phyloP scores from a whole-genome alignment of 2,329 filamentous ascomycete genomes.

The Cryphonectria japonica region DNA sequence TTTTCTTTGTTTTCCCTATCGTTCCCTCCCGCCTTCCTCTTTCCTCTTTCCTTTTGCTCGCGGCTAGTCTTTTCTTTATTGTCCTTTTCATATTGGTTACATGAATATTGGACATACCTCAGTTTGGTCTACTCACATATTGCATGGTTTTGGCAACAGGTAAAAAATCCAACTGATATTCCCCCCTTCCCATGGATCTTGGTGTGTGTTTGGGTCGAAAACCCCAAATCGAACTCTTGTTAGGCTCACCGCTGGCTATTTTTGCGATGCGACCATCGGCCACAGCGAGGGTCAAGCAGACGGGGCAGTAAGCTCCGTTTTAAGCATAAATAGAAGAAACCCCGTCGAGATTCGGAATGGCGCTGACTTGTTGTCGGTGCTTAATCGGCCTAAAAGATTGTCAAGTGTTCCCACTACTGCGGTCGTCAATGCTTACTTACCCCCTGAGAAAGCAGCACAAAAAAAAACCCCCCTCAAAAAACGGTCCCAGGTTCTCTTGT shows the following conservation, averaged over 20 bases:
- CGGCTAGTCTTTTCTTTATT: not conserved
- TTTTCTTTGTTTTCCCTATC: not conserved
- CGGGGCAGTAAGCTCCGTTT: conserved; percentile 5
- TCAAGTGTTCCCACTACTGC: not conserved
- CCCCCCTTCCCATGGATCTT: not conserved
- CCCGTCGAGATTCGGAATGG: not conserved
- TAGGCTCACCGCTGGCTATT: not conserved
- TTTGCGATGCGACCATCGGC: not conserved
- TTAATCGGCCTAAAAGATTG: not conserved
- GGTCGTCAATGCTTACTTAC: not conserved
- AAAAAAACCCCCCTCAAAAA: not conserved
- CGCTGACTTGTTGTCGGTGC: not conserved
- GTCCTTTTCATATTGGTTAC: not conserved
- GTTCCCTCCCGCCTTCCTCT: not conserved
- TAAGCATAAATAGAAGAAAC: conserved; percentile 15
- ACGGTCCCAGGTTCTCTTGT: not conserved
- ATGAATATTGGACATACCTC: not conserved
- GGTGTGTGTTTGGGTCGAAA: not conserved
- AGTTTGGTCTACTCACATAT: not conserved
- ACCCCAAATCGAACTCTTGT: not conserved
- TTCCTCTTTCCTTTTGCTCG: not conserved
- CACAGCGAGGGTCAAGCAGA: not conserved
- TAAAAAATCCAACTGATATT: not conserved
- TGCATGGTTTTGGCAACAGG: not conserved
- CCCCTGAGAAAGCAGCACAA: not conserved